A percentile compares a stretch with the other conserved stretches of the same genome.
phyloP scores from a whole-genome alignment of 805 yeast genomes.

The Yarrowia sp. region DNA sequence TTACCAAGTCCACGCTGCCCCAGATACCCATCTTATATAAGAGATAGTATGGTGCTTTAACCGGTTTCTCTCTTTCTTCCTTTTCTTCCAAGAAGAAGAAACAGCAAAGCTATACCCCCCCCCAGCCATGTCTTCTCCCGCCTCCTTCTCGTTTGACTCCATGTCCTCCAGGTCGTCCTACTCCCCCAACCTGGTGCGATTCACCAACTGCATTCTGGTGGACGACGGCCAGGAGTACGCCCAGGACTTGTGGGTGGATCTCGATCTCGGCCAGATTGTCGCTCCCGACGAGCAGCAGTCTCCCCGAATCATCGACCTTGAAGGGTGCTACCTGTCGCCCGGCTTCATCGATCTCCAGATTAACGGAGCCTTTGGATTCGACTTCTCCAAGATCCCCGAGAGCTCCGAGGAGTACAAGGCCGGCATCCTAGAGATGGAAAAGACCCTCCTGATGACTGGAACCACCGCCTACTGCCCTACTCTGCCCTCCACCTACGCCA shows the following conservation, averaged over 20 bases:
- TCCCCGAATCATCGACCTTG: conserved; percentile 53
- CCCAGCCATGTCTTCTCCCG: conserved; percentile 10
- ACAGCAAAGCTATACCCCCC: background rate
- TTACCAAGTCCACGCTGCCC: background rate
- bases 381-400: conserved; percentile 54
- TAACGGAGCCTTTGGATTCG: conserved; percentile 65
- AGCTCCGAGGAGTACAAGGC: conserved; percentile 42
- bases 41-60: background rate
- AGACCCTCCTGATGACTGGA: conserved; percentile 56
- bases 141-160: conserved; percentile 25
- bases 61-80: background rate
- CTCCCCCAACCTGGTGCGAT: conserved; percentile 22
- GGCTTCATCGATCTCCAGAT: conserved; percentile 66
- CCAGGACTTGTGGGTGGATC: conserved; percentile 56
- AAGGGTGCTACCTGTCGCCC: conserved; percentile 59
- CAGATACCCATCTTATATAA: background rate
- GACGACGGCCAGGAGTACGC: conserved; percentile 43
- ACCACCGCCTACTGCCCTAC: conserved; percentile 66
- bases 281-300: conserved; percentile 38
- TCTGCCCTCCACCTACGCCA: conserved; percentile 59
- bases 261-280: conserved; percentile 54
- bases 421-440: conserved; percentile 42
- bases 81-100: background rate
- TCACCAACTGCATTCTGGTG: conserved; percentile 19
- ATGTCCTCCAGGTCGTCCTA: conserved; percentile 26